Base-by-base conservation (phyloP, 1,139 yeast genomes). In the Saccharomyces hybrid region DNA sequence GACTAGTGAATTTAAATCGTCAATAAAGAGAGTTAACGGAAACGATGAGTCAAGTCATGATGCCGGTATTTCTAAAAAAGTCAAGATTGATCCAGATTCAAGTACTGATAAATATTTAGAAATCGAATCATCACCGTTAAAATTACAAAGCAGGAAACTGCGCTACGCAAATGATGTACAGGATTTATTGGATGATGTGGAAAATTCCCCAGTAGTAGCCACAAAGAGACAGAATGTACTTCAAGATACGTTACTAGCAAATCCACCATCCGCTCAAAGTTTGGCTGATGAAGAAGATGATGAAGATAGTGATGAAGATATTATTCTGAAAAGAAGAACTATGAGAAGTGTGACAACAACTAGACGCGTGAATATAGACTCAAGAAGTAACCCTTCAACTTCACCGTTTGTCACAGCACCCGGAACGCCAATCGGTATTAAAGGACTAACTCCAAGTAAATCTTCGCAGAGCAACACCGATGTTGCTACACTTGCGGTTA, bases 301-400 rank as follows among this genome's bases (percentile, higher is more conserved):
- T 6, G 64, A 63, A 4, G 70, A 65, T 32, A 78, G 78, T 49
- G 82, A 81, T 7, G 86, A 82, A 5, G 86, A 82, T 50, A 80
- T 82, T 23, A 70, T 79, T 5, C 74, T 82, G 30, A 75, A 78
- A 14, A 58, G 73, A 61, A 57, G 74, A 61, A 63, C 74, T 2
- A 57, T 67, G 53, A 61, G 73, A 52, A 63, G 70, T 49, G 72
- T 70, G 1, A 69, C 68, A 5, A 66, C 70, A n/a, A 59, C 66
- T 46, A 70, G 73, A 60, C 69, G 72, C 49, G 63, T 72, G 34
- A 67, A 67, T 42, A 59, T 73, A 8, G 66, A 67, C 14, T 61
- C 68, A 0, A 64, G 61, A 47, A 65, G 68, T 9, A 66, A 68
- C 9, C 59, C 61, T 1, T 58, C 62, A 14, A 63, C 71, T 2